Evolutionary conservation across 441 rosid species (phyloP), one percentile per base, ranked within the genome.

Genomic region (Pelargonium fulgidum): DNA sequence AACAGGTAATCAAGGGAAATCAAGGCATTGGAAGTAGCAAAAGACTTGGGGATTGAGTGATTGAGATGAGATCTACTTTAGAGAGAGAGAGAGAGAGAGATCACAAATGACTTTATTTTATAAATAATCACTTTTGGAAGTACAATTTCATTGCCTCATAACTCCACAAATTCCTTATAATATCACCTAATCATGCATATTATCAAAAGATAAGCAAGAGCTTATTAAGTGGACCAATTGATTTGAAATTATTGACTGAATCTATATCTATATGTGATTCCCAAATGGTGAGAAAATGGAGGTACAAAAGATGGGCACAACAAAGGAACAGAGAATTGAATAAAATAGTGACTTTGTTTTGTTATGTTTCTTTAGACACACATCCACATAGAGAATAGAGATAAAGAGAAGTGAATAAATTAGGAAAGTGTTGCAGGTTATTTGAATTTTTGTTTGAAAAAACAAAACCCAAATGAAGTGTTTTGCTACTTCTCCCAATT

Each of bases 1-100:
- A 77, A 69, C 64, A 74, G 42, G 67, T 64, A 75, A 79, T 71
- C 72, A 81, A 78, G n/a, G 77, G 77, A 61, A 79, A 81, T 74
- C 76, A 77, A 79, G 59, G 73, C 84, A 78, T 87, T 75, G 86
- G 91, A 78, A 85, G 78, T 58, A 70, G 85, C 73, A 81, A 87
- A 85, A 83, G 86, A 78, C 68, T 76, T 76, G 70, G 79, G 77
- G 79, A 67, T 76, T 74, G 80, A 77, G 3, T 52, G 85, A 80
- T 71, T 59, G 42, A 13, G 66, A 68, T 56, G 58, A 73, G 76
- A 72, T 81, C 83, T 79, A 54, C 86, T 85, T 81, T 81, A 77
- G 83, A 75, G 29, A 1, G 29, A 24, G 29, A 24, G 29, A 24
- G 29, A 24, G 36, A 29, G 36, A 29, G 36, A 29, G 80, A 78